phyloP scores from a whole-genome alignment of 768 basidiomycete genomes.

The Lactarius sanguifluus region DNA sequence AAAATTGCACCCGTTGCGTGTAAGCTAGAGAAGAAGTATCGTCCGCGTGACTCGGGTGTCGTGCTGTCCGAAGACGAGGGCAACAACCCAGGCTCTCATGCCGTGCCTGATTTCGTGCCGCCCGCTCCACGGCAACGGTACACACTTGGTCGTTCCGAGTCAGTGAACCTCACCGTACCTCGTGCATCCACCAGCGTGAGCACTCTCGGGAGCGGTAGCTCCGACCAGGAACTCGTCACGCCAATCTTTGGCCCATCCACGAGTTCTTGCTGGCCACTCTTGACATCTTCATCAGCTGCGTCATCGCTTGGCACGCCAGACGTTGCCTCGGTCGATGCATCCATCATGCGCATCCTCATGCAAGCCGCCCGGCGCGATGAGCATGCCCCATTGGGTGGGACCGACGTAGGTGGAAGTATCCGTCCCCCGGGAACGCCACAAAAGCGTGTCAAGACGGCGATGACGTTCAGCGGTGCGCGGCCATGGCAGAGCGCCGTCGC shows the following conservation, averaged over 20 bases:
- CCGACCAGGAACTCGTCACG: conserved; percentile 70
- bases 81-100: conserved; percentile 29
- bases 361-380: conserved; percentile 49
- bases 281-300: conserved; percentile 43
- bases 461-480: conserved; percentile 45
- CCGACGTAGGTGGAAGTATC: conserved; percentile 41
- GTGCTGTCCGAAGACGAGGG: conserved; percentile 61
- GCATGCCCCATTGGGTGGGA: conserved; percentile 36
- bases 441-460: conserved; percentile 68
- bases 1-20: conserved; percentile 37
- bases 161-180: conserved; percentile 45
- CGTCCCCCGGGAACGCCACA: conserved; percentile 78
- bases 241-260: conserved; percentile 56
- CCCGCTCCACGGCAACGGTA: conserved; percentile 25
- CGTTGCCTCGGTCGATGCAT: conserved; percentile 51
- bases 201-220: conserved; percentile 55
- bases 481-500: conserved; percentile 84
- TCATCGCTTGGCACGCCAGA: conserved; percentile 39
- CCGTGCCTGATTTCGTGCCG: conserved; percentile 17
- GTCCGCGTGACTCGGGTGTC: conserved; percentile 66
- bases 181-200: conserved; percentile 62
- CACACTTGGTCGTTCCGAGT: conserved; percentile 33
- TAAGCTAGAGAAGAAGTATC: conserved; percentile 55
- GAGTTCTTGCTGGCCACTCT: conserved; percentile 64
- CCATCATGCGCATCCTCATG: conserved; percentile 68